Percentiles rank a stretch among this genome's conserved stretches.
phyloP scores from a whole-genome alignment of 2,329 filamentous ascomycete species.

The Clonostachys sp. region DNA sequence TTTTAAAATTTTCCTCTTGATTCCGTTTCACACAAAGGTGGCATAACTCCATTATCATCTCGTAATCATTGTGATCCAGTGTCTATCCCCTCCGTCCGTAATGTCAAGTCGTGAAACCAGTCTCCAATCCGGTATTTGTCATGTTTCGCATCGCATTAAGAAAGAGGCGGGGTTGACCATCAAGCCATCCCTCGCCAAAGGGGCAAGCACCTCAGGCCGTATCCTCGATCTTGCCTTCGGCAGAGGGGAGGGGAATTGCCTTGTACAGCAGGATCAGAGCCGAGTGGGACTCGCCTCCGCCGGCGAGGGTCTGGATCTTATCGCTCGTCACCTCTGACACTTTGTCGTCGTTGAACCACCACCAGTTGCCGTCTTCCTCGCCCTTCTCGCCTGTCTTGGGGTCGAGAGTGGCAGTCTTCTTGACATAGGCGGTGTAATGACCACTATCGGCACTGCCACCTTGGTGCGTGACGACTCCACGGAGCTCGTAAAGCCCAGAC shows the following conservation, averaged over 20 bases:
- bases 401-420: conserved; percentile 75
- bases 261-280: conserved; percentile 77
- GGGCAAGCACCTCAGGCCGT: too few relatives aligned
- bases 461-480: conserved; percentile 93
- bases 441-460: conserved; percentile 95
- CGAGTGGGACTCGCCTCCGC: conserved; percentile 84
- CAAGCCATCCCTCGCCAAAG: too few relatives aligned
- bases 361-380: conserved; percentile 92
- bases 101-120: too few relatives aligned
- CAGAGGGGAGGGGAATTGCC: conserved; percentile 63
- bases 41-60: too few relatives aligned
- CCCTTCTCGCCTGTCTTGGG: conserved; percentile 71
- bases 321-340: conserved; percentile 88
- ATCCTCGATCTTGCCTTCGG: conserved; percentile 34
- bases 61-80: too few relatives aligned
- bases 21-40: too few relatives aligned
- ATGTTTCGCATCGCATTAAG: too few relatives aligned
- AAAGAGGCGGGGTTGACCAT: too few relatives aligned
- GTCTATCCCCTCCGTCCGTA: too few relatives aligned
- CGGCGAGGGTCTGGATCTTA: conserved; percentile 84
- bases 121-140: too few relatives aligned
- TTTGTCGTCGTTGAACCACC: conserved; percentile 99
- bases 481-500: conserved; percentile 90
- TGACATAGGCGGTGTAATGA: conserved; percentile 97
- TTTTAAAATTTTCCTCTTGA: too few relatives aligned